Conservation (phyloP, 768 basidiomycete species). For the Aureoboletus auriporus region DNA sequence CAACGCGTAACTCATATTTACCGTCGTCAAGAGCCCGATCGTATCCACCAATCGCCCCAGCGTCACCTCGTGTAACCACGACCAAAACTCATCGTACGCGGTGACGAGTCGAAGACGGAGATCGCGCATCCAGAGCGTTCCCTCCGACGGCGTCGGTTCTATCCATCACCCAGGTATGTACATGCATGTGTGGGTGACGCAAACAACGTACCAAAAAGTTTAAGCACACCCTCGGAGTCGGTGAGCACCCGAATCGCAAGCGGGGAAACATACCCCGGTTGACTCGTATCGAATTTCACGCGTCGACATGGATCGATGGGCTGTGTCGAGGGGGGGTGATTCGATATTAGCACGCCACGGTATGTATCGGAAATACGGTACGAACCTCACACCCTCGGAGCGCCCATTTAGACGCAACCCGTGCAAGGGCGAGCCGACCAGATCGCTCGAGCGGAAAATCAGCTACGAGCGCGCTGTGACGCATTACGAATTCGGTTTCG, state of each 20-base stretch:
- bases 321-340: neutral
- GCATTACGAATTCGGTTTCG: conserved; percentile 27
- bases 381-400: conserved; percentile 23
- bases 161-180: neutral
- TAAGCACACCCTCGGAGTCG: conserved; percentile 22
- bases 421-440: conserved; percentile 17
- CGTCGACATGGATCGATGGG: conserved; percentile 22
- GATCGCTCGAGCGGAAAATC: conserved; percentile 24
- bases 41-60: conserved; percentile 22
- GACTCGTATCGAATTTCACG: conserved; percentile 13
- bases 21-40: conserved; percentile 18
- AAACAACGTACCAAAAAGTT: conserved; percentile 22
- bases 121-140: conserved; percentile 18
- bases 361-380: neutral
- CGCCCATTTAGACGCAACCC: conserved; percentile 19
- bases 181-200: too few species aligned
- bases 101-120: conserved; percentile 23
- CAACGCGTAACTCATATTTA: neutral
- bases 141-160: conserved; percentile 28
- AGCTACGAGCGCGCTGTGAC: conserved; percentile 22
- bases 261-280: conserved; percentile 26
- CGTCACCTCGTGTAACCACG: conserved; percentile 19
- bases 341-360: neutral
- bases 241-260: conserved; percentile 25
- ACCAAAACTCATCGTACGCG: conserved; percentile 13